Conservation (phyloP, 495 filamentous ascomycete species). For the Trypethelium eluteriae region DNA sequence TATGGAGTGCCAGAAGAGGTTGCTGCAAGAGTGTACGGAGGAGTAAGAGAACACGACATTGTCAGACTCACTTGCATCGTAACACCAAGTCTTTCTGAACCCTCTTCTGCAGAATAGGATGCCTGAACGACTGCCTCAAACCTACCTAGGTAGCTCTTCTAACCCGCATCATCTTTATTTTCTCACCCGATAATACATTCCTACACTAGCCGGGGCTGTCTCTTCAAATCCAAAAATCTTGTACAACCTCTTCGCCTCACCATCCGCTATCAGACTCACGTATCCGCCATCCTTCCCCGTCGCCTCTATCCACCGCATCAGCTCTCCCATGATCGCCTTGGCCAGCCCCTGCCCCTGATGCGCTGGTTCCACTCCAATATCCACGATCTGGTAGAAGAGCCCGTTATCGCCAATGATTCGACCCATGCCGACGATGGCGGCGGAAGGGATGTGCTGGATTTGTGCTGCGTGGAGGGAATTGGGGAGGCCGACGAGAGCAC, state of each 20-base stretch:
- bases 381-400: conserved; percentile 49
- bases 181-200: not conserved
- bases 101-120: too few species aligned
- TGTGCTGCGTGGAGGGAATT: not conserved
- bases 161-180: not conserved
- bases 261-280: conserved; percentile 44
- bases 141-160: not conserved
- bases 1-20: conserved; percentile 47
- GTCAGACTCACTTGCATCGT: not conserved
- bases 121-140: not conserved
- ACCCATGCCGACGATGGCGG: conserved; percentile 41
- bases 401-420: conserved; percentile 47
- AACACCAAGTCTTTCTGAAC: too few species aligned
- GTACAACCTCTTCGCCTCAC: conserved; percentile 41
- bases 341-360: conserved; percentile 47
- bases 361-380: conserved; percentile 44
- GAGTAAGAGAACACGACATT: not conserved
- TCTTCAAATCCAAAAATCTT: conserved; percentile 44
- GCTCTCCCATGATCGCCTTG: conserved; percentile 39
- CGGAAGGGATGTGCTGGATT: not conserved
- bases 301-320: conserved; percentile 38
- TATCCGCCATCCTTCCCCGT: conserved; percentile 39
- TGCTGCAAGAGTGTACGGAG: conserved; percentile 44
- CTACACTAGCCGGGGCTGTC: not conserved
- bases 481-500: not conserved